Evolutionary conservation across 352 stramenopile species (phyloP).

Genomic region (Phytopythium mirpurense): DNA sequence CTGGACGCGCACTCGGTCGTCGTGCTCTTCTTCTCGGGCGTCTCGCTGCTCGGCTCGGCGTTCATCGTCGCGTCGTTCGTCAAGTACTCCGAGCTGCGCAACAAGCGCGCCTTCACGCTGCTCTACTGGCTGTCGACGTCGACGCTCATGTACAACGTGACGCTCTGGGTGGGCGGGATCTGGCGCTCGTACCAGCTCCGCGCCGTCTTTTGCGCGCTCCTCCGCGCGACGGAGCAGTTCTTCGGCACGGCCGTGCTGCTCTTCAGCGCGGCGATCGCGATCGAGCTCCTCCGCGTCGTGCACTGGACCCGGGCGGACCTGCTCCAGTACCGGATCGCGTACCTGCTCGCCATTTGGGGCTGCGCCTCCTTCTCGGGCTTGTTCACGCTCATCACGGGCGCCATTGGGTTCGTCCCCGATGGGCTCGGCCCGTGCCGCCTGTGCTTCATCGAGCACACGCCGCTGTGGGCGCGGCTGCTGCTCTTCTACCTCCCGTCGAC

Average conservation of each 20-base stretch:
- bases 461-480: constrained; percentile 44
- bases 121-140: constrained; percentile 65
- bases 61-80: constrained; percentile 69
- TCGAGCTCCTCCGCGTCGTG: constrained; percentile 62
- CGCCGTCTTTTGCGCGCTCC: constrained; percentile 42
- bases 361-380: constrained; percentile 28
- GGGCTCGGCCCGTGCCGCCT: constrained; percentile 44
- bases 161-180: constrained; percentile 53
- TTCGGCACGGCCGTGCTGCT: constrained; percentile 53
- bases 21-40: constrained; percentile 64
- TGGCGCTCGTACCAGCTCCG: constrained; percentile 27
- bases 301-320: constrained; percentile 45
- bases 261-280: constrained; percentile 44
- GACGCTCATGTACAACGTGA: constrained; percentile 53
- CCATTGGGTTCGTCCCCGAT: constrained; percentile 69
- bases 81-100: constrained; percentile 51
- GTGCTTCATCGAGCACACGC: constrained; percentile 49
- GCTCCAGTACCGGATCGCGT: constrained; percentile 48
- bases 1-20: constrained; percentile 73
- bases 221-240: constrained; percentile 62
- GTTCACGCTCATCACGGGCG: constrained; percentile 47
- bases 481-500: constrained; percentile 56
- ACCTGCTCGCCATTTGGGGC: constrained; percentile 56
- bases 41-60: constrained; percentile 54
- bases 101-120: constrained; percentile 44